Percentiles rank a stretch among this genome's conserved stretches.
Evolutionary conservation across 2,329 filamentous ascomycete species (phyloP).

Genomic region (Epichloe baconii): DNA sequence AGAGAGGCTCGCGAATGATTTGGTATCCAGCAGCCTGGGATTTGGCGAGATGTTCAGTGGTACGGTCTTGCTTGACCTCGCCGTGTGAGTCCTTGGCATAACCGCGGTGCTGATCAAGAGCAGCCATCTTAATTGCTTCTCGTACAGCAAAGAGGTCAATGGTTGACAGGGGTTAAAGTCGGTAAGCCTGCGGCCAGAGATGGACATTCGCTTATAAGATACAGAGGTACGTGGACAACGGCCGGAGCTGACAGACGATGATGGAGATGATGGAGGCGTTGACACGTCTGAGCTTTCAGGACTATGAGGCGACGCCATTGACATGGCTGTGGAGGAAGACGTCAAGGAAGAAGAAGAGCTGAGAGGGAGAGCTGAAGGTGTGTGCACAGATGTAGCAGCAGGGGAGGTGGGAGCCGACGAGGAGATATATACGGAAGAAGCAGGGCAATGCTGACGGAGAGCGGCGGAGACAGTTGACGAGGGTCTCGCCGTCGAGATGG

Average conservation of each 20-base stretch:
- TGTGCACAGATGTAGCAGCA: background rate
- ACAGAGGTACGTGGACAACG: constrained; percentile 37
- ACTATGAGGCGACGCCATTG: constrained; percentile 26
- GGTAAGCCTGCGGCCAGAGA: constrained; percentile 37
- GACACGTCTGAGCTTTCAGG: constrained; percentile 37
- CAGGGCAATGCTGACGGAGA: constrained; percentile 1
- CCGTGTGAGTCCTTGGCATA: constrained; percentile 44
- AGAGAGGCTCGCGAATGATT: constrained; percentile 46
- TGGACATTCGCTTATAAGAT: constrained; percentile 37
- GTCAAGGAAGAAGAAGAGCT: constrained; percentile 5
- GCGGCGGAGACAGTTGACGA: constrained; percentile 2
- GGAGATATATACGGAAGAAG: constrained; percentile 2
- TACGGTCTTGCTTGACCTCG: constrained; percentile 39
- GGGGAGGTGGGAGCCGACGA: background rate
- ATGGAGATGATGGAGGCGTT: constrained; percentile 41
- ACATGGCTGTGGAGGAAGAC: constrained; percentile 10
- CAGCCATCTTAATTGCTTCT: constrained; percentile 46
- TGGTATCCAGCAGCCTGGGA: constrained; percentile 45
- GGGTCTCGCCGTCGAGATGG: constrained; percentile 1
- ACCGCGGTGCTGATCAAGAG: constrained; percentile 46
- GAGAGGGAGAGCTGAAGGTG: constrained; percentile 1
- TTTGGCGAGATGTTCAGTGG: constrained; percentile 41
- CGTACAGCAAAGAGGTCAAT: constrained; percentile 45
- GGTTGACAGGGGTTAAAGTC: constrained; percentile 40
- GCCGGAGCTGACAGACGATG: constrained; percentile 31